phyloP scores from a whole-genome alignment of 768 basidiomycete species.

The Russula vinacea region DNA sequence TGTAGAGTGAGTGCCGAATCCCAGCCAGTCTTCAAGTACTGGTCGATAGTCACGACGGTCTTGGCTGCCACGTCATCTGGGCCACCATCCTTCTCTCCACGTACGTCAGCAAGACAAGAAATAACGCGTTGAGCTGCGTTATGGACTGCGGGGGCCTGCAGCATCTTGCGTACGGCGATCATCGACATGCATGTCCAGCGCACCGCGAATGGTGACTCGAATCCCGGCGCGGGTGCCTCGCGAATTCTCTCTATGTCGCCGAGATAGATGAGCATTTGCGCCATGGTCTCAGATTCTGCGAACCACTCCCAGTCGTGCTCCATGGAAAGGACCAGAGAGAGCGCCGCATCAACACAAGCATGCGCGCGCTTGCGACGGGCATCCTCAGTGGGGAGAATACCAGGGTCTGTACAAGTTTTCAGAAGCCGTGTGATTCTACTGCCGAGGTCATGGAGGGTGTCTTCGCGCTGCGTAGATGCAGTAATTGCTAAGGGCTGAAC shows the following conservation, averaged over 20 bases:
- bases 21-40: slow-evolving; percentile 16
- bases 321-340: slow-evolving; percentile 23
- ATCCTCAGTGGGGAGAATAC: slow-evolving; percentile 6
- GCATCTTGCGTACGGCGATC: slow-evolving; percentile 19
- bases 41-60: slow-evolving; percentile 19
- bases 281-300: slow-evolving; percentile 17
- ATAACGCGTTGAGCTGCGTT: slow-evolving; percentile 12
- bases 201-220: slow-evolving; percentile 11
- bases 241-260: slow-evolving; percentile 13
- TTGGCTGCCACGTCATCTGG: slow-evolving; percentile 12
- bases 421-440: slow-evolving; percentile 19
- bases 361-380: slow-evolving; percentile 21
- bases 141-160: slow-evolving; percentile 4
- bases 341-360: slow-evolving; percentile 21
- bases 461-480: neutral
- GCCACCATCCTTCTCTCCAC: neutral
- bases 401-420: slow-evolving; percentile 23
- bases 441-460: slow-evolving; percentile 14
- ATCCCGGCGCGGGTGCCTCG: neutral
- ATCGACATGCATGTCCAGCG: slow-evolving; percentile 27
- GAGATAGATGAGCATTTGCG: slow-evolving; percentile 19
- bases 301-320: slow-evolving; percentile 25
- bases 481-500: neutral
- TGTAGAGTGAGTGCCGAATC: slow-evolving; percentile 4
- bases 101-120: slow-evolving; percentile 6